Evolutionary conservation across 495 filamentous ascomycete genomes (phyloP), one percentile per base, ranked within the genome.

Genomic region (Penicillium lagena): DNA sequence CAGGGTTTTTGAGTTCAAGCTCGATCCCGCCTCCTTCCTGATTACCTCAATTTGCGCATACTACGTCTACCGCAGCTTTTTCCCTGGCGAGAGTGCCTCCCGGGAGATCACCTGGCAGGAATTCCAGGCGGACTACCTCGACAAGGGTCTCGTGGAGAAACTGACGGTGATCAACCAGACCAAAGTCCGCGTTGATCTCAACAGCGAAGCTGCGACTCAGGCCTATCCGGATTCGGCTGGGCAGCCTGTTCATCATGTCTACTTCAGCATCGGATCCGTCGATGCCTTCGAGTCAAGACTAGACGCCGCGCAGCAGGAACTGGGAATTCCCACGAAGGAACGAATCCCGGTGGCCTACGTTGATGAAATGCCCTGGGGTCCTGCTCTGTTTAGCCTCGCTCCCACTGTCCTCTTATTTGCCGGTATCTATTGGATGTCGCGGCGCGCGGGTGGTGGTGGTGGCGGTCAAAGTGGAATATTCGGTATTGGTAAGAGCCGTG

Each of bases 101-200:
- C 77, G 78, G 38, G 90, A 96, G 54, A 96, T 98, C 46, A 96
- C 93, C 35, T 98, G 89, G 87, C 91, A 98, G 71, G 94, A 97
- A 63, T 87, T 97, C 63, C 74, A 83, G 36, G 86, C 80, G 49
- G 90, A 89, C 33, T 97, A 94, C 72, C 75, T 98, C 37, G 90
- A 96, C 61, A 95, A 91, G 68, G 93, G 93, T 34, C 76, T 98
- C 37, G 94, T 98, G 17, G 86, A 96, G 67, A 95, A 87, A 72
- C 74, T 98, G 62, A 85, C 85, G 1, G 82, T 94, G 35, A 70
- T 93, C 47, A 85, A 87, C 44, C 68, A 75, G 42, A 80, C 78
- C 47, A 72, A 76, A 22, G 93, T 96, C 36, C 79, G 82, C 35
- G 89, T 96, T 40, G 81, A 93, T 45, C 77, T 97, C 42, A 80